Base-by-base conservation (phyloP, 768 basidiomycete species). In the Boletus vermiculosoides region DNA sequence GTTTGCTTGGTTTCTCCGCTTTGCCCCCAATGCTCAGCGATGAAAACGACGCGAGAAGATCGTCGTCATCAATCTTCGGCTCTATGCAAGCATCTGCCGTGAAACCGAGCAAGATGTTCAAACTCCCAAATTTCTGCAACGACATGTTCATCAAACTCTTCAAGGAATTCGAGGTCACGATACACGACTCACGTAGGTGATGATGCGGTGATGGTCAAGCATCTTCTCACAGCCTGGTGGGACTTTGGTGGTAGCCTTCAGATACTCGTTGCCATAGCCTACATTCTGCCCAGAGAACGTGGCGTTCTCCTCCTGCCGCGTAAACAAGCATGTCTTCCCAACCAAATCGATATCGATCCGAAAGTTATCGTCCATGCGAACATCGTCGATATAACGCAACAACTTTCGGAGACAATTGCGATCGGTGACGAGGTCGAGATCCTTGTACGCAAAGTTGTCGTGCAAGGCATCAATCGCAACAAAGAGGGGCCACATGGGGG, bases 321-420 rank as follows among this genome's bases (percentile, higher is more conserved):
- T 83, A 62, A 90, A 72, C 28, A 92, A 63, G 16, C 88, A 72
- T 0, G 89, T 90, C 18, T 63, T 63, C 1, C 88, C 87, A 0
- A 76, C 79, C 18, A 88, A 73, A 65, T 91, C 83, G 4, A 84
- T 58, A 54, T 92, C 88, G 59, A 92, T 87, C 20, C 90, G 75
- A 64, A 91, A 92, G 52, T 82, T 23, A 11, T 49, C 79, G 11
- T 70, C 71, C 3, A 12, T 16, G 5, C 18, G 12, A 11, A 20
- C 50, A 15, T 52, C 23, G n/a, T 68, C 63, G 15, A 69, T 52
- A 84, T 83, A 87, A 25, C 83, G 76, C 22, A 84, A 63, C 40
- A 90, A 71, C 67, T 87, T 88, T 25, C 87, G 78, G 18, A 90
- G 71, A 25, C 75, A 76, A 62, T 88, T 90, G 30, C 89, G 78